A percentile compares a stretch with the other conserved stretches of the same genome.
phyloP scores from a whole-genome alignment of 2,329 filamentous ascomycete genomes.

The Gnomoniopsis sp. region DNA sequence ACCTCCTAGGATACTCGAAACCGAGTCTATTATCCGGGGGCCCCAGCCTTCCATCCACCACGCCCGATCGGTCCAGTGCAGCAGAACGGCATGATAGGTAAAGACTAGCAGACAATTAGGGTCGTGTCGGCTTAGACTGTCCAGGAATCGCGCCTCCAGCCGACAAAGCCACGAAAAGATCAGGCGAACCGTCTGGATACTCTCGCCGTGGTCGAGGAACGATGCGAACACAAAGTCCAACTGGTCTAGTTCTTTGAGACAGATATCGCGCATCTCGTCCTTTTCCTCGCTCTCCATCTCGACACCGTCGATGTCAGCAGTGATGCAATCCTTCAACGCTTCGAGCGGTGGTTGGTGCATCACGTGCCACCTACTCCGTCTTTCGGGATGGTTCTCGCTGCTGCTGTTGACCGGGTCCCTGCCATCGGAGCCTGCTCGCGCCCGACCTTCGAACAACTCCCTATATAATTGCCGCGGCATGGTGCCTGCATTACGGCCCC shows the following conservation, averaged over 20 bases:
- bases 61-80: neutral
- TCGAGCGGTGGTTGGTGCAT: neutral
- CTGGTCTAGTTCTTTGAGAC: neutral
- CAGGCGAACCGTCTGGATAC: neutral
- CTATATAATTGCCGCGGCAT: neutral
- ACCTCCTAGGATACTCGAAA: neutral
- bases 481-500: neutral
- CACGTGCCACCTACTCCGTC: neutral
- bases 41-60: neutral
- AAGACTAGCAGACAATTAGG: neutral
- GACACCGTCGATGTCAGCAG: neutral
- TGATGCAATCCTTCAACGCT: neutral
- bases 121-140: neutral
- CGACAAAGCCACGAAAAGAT: neutral
- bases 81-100: neutral
- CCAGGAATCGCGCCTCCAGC: neutral
- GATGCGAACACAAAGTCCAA: neutral
- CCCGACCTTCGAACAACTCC: neutral
- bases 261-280: neutral
- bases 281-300: neutral
- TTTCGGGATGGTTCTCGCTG: neutral
- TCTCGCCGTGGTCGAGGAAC: neutral
- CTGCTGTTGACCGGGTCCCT: neutral
- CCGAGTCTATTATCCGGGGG: neutral
- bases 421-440: neutral